Conservation (phyloP, 352 stramenopile species). For the Phytophthora lateralis region DNA sequence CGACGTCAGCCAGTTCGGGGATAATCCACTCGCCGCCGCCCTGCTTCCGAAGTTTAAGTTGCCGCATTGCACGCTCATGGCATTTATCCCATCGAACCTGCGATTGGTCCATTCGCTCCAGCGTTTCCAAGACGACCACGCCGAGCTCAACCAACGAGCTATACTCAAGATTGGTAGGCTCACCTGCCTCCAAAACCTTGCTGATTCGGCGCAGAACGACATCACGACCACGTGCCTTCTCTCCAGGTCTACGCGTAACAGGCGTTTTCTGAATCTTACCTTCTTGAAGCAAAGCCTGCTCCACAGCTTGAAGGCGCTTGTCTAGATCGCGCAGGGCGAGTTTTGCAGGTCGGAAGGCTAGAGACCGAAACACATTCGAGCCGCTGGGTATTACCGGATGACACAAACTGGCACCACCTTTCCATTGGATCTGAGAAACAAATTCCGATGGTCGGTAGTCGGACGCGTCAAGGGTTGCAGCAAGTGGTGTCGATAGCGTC, state of each 20-base stretch:
- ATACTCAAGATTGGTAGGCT: conserved; percentile 57
- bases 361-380: conserved; percentile 64
- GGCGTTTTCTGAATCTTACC: conserved; percentile 52
- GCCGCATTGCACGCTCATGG: conserved; percentile 47
- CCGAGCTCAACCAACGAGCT: conserved; percentile 72
- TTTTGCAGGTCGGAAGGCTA: conserved; percentile 68
- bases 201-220: conserved; percentile 72
- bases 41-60: conserved; percentile 58
- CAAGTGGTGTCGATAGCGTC: conserved; percentile 17
- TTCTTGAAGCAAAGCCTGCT: conserved; percentile 55
- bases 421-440: conserved; percentile 66
- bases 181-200: conserved; percentile 70
- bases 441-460: conserved; percentile 55
- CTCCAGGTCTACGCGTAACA: conserved; percentile 47
- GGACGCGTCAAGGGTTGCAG: conserved; percentile 8
- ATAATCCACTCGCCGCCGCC: conserved; percentile 69
- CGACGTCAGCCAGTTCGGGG: conserved; percentile 62
- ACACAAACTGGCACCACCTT: conserved; percentile 68
- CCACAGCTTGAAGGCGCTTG: conserved; percentile 65
- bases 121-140: conserved; percentile 72
- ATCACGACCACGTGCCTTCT: conserved; percentile 70
- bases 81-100: conserved; percentile 62
- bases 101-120: conserved; percentile 69
- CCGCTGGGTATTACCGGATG: conserved; percentile 52
- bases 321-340: conserved; percentile 74